Percentiles rank a stretch among this genome's conserved stretches.
Conservation (phyloP, 2,329 filamentous ascomycete genomes). For the Hirsutella minnesotensis region DNA sequence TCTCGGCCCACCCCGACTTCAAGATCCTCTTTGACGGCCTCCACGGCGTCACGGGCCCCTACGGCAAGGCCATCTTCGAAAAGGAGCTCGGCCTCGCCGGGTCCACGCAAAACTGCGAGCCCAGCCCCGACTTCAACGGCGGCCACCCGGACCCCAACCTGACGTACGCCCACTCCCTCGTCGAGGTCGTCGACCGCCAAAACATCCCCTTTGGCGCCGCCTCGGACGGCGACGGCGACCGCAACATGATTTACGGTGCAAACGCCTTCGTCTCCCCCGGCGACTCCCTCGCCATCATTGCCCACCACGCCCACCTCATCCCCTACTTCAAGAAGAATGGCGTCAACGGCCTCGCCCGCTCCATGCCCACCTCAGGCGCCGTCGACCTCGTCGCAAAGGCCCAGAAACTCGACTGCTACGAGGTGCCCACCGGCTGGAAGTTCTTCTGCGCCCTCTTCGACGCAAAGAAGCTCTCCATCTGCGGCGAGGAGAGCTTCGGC, state of each 20-base stretch:
- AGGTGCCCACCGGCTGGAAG: conserved; percentile 98
- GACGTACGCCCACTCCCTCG: conserved; percentile 88
- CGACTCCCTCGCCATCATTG: conserved; percentile 95
- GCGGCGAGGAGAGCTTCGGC: conserved; percentile 95
- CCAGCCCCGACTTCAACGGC: conserved; percentile 89
- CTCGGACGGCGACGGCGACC: conserved; percentile 92
- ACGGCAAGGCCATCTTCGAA: conserved; percentile 90
- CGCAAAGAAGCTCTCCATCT: conserved; percentile 92
- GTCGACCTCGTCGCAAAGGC: conserved; percentile 94
- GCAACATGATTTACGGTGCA: conserved; percentile 99
- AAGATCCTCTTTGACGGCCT: conserved; percentile 95
- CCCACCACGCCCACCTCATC: conserved; percentile 90
- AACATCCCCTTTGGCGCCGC: conserved; percentile 92
- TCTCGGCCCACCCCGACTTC: conserved; percentile 77
- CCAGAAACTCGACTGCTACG: conserved; percentile 83
- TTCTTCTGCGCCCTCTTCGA: conserved; percentile 97
- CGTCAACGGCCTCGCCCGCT: conserved; percentile 87
- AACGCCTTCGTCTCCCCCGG: conserved; percentile 94
- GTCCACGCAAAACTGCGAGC: conserved; percentile 80
- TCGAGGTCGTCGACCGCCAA: conserved; percentile 85
- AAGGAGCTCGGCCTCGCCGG: conserved; percentile 75
- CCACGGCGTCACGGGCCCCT: conserved; percentile 88
- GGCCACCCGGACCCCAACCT: conserved; percentile 97
- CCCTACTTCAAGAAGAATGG: conserved; percentile 98
- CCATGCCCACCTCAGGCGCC: conserved; percentile 93